Base-by-base conservation (phyloP, 164 flowering plant genomes). In the Berberis thunbergii region DNA sequence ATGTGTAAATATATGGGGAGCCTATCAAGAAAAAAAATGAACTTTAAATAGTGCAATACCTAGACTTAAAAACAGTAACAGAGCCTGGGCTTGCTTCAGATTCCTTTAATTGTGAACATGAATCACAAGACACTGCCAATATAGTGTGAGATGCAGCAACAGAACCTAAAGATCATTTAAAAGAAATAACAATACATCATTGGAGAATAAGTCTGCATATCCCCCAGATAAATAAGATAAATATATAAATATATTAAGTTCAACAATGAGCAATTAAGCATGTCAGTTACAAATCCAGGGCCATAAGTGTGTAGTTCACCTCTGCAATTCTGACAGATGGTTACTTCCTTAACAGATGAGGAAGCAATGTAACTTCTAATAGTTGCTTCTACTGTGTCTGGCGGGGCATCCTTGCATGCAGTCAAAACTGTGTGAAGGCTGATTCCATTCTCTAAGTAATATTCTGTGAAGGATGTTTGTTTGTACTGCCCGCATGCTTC, bases 401-500 rank as follows among this genome's bases (percentile, higher is more conserved):
- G 63, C 1, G 82, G 71, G 66, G 79, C 72, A 64, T 59, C 69
- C 57, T 70, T 82, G 70, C 86, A 83, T 6, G 80, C 86, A 69
- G 74, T 79, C 71, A 93, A 65, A 6, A 93, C 79, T 60, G 84
- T 86, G 7, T 85, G 83, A 1, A 93, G 78, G 57, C 75, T 76
- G 3, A 73, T 83, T 39, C 96, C 92, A 76, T 82, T 90, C 53
- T 86, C 92, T 73, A 93, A 71, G 70, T 76, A 79, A 86, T 88
- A 65, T 83, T 77, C 40, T 87, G 87, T 3, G 86, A 67, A 5
- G 97, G 84, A 60, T 83, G 83, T 63, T 87, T 88, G 67, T 86
- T 84, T 57, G 67, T 46, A 73, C 96, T 84, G 52, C 85, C 82
- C 6, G 97, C 98, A 78, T 93, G 98, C 60, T 68, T 57, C 73